Evolutionary conservation across 176 grass and related monocot genomes (phyloP), one percentile per base, ranked within the genome.

Genomic region (Luzula sylvatica): DNA sequence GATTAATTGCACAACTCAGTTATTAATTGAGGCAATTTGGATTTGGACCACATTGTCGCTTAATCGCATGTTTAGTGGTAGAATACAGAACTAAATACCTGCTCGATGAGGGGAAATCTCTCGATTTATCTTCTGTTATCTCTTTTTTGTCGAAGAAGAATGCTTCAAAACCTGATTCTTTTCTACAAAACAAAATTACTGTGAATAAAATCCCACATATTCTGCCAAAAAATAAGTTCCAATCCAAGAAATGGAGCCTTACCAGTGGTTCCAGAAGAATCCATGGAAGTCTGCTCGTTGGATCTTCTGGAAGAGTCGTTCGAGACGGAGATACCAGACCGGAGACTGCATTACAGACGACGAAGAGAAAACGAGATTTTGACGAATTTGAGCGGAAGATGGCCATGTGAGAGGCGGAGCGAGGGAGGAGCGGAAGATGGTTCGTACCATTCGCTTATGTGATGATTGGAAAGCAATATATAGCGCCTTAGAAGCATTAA

Each of bases 71-170:
- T 8, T 35, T 35, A 21, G 52, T 58, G 20, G 47, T 5, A 35
- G 27, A 16, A 7, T 25, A 11, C 52, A 24, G 26, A 12, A 16
- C 1, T 25, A 15, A 75, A 39, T 54, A 4, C 83, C 83, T 48
- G 67, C 39, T 79, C 73, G 74, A 60, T 76, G 69, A 60, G 80
- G 68, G 21, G 83, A 78, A 53, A 71, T 19, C 20, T 66, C 67
- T 26, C 64, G 23, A 52, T 61, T 55, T n/a, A 71, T 52, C 23
- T 57, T 39, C 17, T 12, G 26, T 6, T n/a, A 47, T 35, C 38
- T 69, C 32, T 26, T 67, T 12, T 27, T 49, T 12, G 23, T 8
- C 32, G 22, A 56, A 12, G 27, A 44, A 65, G 56, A 44, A 65
- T 48, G 32, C 47, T 58, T 81, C 43, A 60, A 68, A 65, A 61